Base-by-base conservation (phyloP, 352 stramenopile genomes). In the Peronospora destructor region DNA sequence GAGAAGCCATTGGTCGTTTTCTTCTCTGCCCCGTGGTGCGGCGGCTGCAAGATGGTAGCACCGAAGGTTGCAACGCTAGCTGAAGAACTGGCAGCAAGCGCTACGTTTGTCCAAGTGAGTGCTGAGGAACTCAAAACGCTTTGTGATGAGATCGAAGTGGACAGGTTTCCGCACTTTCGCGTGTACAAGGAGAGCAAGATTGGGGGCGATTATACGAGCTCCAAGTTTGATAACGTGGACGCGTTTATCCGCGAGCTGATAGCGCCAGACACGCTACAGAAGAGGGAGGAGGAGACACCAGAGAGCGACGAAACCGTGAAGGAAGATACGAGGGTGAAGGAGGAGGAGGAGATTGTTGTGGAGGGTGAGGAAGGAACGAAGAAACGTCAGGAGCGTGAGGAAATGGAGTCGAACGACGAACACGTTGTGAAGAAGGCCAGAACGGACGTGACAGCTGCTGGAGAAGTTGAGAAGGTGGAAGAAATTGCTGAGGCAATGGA, bases 111-210 rank as follows among this genome's bases (percentile, higher is more conserved):
- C 23, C 72, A 71, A 32, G 63, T 88, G 41, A 70, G 70, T 41
- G 74, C 73, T 7, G 71, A 85, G 17, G 54, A 85, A 42, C 64
- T 88, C 13, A 74, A 87, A 44, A 64, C 73, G 29, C 61, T 91
- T 2, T 73, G 69, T 40, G 71, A 87, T 35, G 76, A 87, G 54
- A 52, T 86, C n/a, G 73, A 85, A 30, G 75, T 91, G 30, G 68
- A 85, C 45, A 78, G 70, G 49, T 87, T 84, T 61, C 80, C 80
- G n/a, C 68, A 71, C 47, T 85, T 91, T 46, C 78, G 78, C 53
- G 61, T 87, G 26, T 91, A 88, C 72, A 78, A 76, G 53, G 61
- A 58, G 23, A 64, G 62, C 56, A 68, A 83, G 42, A 41, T 83
- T 5, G 6, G 81, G 6, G 73, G 64, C n/a, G 74, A 91, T 49